Base-by-base conservation (phyloP, 805 yeast genomes). In the Schwanniomyces yamadae region DNA sequence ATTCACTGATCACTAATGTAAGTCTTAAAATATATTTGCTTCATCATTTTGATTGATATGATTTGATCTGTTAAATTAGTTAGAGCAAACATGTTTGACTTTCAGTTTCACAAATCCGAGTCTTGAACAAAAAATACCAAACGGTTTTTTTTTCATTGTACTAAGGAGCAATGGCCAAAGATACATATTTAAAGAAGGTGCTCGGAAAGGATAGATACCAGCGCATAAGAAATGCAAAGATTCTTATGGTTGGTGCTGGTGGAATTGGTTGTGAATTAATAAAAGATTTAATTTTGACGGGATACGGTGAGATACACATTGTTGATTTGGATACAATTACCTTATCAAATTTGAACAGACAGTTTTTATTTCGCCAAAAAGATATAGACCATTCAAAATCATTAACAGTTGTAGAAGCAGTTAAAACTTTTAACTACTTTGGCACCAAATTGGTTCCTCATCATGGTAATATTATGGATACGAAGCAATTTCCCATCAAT, bases 261-360 rank as follows among this genome's bases (percentile, higher is more conserved):
- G 98, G 98, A 5, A 89, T 90, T 45, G 98, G 98, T 2, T 90
- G 96, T 57, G 98, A 90, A 57, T 64, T 90, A 29, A 66, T 90
- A 39, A 90, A 90, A 54, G 84, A 90, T 53, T 65, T 90, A 33
- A 78, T 86, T 4, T 61, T 88, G 44, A 70, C 85, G 57, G 90
- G 93, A 6, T 83, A 82, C 46, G 93, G 93, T 3, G 95, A 86
- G 51, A 82, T 90, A 38, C 95, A 88, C 54, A 74, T 90, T 20
- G 90, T 90, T n/a, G 99, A 93, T 62, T 70, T 93, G 37, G 99
- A 93, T 55, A 93, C 98, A 0, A 87, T 93, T 48, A 97, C 95
- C 45, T 66, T 93, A 21, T 84, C 95, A 37, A 93, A 93, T 58
- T 71, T 93, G 56, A 93, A 93, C 57, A 74, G 99, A 39, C 99